Evolutionary conservation across 2,329 filamentous ascomycete species (phyloP).

Genomic region (Fusarium dimerum): DNA sequence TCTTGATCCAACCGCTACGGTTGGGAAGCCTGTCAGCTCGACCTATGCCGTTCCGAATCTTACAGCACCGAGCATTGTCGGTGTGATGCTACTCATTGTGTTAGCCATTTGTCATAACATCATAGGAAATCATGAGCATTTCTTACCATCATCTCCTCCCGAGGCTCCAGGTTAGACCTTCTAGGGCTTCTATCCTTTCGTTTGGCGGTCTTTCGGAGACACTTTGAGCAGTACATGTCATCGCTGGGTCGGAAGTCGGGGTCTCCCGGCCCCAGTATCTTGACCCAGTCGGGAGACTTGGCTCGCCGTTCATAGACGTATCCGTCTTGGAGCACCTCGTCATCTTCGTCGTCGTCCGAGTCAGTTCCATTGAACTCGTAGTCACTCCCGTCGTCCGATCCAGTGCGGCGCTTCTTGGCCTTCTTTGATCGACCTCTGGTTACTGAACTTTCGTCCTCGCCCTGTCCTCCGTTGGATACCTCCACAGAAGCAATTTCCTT

Average conservation of each 20-base stretch:
- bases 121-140: accelerated
- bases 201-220: constrained; percentile 32
- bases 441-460: constrained; percentile 5
- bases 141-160: constrained; percentile 24
- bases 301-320: constrained; percentile 6
- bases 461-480: neutral
- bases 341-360: constrained; percentile 3
- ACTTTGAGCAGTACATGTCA: constrained; percentile 36
- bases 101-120: neutral
- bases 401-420: neutral
- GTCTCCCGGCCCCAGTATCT: constrained; percentile 22
- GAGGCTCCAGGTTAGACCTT: constrained; percentile 10
- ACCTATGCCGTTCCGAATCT: constrained; percentile 28
- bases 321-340: neutral
- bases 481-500: neutral
- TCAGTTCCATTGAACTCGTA: constrained; percentile 9
- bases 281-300: constrained; percentile 30
- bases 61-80: constrained; percentile 23
- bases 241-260: constrained; percentile 27
- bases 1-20: constrained; percentile 35
- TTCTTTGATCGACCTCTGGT: constrained; percentile 7
- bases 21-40: constrained; percentile 28
- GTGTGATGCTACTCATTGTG: constrained; percentile 22
- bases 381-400: constrained; percentile 2
- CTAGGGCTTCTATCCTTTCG: constrained; percentile 19